A percentile compares a stretch with the other conserved stretches of the same genome.
Evolutionary conservation across 2,329 filamentous ascomycete species (phyloP).

Genomic region (Chaetomiaceae sp.): DNA sequence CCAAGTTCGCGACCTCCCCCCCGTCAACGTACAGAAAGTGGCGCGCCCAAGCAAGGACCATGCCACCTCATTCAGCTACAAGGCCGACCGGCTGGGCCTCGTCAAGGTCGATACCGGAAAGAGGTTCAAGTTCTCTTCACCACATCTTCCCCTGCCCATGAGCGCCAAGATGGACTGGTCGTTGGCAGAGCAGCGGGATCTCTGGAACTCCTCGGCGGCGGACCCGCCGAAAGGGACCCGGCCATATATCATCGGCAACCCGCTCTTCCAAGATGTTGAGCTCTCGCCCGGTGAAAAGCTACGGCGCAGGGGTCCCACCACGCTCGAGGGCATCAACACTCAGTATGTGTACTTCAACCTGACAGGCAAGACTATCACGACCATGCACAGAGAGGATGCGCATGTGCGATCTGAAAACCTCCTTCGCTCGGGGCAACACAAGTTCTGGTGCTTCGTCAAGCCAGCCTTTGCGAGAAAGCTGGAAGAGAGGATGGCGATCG

Average conservation of each 20-base stretch:
- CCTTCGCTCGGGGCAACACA: constrained; percentile 26
- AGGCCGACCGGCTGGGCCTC: constrained; percentile 20
- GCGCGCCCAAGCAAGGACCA: constrained; percentile 23
- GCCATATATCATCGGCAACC: constrained; percentile 28
- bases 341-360: constrained; percentile 30
- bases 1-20: constrained; percentile 23
- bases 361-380: constrained; percentile 26
- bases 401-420: constrained; percentile 29
- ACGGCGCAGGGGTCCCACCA: constrained; percentile 21
- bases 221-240: constrained; percentile 23
- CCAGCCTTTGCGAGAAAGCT: constrained; percentile 22
- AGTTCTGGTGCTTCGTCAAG: constrained; percentile 30
- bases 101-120: constrained; percentile 28
- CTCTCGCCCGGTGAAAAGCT: constrained; percentile 27
- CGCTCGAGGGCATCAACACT: constrained; percentile 27
- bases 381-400: constrained; percentile 28
- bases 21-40: constrained; percentile 20
- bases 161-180: constrained; percentile 23
- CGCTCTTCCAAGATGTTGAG: constrained; percentile 26
- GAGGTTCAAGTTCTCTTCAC: constrained; percentile 19
- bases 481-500: constrained; percentile 22
- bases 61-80: constrained; percentile 26
- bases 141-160: constrained; percentile 21
- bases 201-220: constrained; percentile 26
- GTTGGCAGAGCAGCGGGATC: constrained; percentile 21